Conservation (phyloP, 2,329 filamentous ascomycete genomes). For the Pestalotiopsis sp. region DNA sequence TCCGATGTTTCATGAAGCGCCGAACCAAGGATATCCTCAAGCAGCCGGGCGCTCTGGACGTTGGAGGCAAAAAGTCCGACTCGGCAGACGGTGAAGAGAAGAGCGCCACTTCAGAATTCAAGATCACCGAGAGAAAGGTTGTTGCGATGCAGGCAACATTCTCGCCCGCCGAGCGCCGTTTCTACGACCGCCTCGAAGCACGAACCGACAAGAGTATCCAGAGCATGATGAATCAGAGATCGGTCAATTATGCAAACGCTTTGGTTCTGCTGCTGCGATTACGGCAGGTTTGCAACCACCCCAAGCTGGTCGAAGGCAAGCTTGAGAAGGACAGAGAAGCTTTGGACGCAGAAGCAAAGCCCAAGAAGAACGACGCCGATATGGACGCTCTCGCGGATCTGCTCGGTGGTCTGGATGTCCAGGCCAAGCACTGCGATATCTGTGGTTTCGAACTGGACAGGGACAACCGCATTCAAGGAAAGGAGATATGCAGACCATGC, state of each 20-base stretch:
- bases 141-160: slow-evolving; percentile 80
- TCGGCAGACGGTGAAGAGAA: slow-evolving; percentile 53
- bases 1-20: slow-evolving; percentile 98
- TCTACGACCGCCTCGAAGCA: slow-evolving; percentile 82
- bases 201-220: slow-evolving; percentile 86
- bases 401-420: slow-evolving; percentile 81
- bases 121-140: slow-evolving; percentile 89
- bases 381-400: slow-evolving; percentile 84
- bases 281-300: slow-evolving; percentile 93
- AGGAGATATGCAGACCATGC: slow-evolving; percentile 72
- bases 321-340: slow-evolving; percentile 88
- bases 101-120: slow-evolving; percentile 68
- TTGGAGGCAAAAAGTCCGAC: slow-evolving; percentile 65
- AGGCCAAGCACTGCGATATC: slow-evolving; percentile 78
- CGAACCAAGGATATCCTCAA: slow-evolving; percentile 97
- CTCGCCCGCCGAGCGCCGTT: slow-evolving; percentile 76
- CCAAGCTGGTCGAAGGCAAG: slow-evolving; percentile 82
- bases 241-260: slow-evolving; percentile 90
- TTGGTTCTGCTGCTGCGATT: slow-evolving; percentile 89
- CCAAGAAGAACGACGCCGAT: slow-evolving; percentile 60
- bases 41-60: slow-evolving; percentile 78
- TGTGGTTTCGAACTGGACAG: slow-evolving; percentile 71
- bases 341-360: slow-evolving; percentile 64
- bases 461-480: slow-evolving; percentile 42
- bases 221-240: slow-evolving; percentile 88